phyloP scores from a whole-genome alignment of 1,284 basidiomycete species.

The Uromyces viciae-fabae region DNA sequence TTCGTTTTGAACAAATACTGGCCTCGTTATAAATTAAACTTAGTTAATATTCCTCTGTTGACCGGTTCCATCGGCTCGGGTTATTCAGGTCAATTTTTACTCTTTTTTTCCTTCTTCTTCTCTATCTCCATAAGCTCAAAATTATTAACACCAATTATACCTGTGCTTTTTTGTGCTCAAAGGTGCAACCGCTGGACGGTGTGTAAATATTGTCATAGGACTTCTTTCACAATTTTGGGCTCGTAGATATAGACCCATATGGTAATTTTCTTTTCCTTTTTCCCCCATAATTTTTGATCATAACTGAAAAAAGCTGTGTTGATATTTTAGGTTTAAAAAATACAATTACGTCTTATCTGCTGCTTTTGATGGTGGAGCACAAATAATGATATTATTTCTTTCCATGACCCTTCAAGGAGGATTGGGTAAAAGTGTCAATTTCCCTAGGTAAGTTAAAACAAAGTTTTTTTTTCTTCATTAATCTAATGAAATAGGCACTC shows the following conservation, averaged over 20 bases:
- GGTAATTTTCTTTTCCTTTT: constrained; percentile 26
- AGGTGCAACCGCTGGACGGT: constrained; percentile 37
- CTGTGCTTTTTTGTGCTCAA: background rate
- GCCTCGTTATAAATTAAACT: background rate
- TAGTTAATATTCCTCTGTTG: constrained; percentile 28
- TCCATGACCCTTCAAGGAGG: constrained; percentile 31
- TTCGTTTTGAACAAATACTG: constrained; percentile 5
- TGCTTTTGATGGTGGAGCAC: constrained; percentile 39
- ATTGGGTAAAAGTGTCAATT: constrained; percentile 1
- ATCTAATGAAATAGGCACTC: background rate
- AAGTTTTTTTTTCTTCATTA: too few relatives aligned
- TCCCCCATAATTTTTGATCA: background rate
- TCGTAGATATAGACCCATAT: constrained; percentile 26
- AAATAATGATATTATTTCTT: constrained; percentile 24
- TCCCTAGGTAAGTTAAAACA: constrained; percentile 39
- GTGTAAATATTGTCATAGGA: constrained; percentile 36
- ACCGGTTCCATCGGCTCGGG: background rate
- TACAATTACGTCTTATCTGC: constrained; percentile 43
- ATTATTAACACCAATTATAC: background rate
- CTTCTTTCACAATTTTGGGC: constrained; percentile 40
- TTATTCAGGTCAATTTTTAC: background rate
- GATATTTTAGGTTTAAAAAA: constrained; percentile 18
- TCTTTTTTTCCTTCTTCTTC: background rate
- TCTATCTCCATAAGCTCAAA: background rate
- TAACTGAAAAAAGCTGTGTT: background rate